Base-by-base conservation (phyloP, 2,329 filamentous ascomycete genomes). In the Metarhizium sp. region DNA sequence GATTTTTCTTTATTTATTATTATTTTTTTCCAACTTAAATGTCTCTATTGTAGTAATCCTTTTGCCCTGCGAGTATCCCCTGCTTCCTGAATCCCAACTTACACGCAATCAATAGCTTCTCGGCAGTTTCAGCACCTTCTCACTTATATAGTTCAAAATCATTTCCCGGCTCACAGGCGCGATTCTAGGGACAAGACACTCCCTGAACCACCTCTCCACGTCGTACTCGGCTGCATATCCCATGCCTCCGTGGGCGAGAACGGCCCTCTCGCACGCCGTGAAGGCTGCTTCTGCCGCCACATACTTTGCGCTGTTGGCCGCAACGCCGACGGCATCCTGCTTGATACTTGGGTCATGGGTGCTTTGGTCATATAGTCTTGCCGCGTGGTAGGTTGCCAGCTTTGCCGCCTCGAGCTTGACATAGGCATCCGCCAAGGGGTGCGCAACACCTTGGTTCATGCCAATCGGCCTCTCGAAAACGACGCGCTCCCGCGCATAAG, bases 141-240 rank as follows among this genome's bases (percentile, higher is more conserved):
- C 86, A 2, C 79, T 77, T 13, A 90, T 78, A 66, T 84, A 89
- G 60, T 89, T 90, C 73, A 88, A 72, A 53, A 90, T 87, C 87
- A 90, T 90, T 71, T 90, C 87, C 59, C 83, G 68, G 55, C 80
- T 84, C 0, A 87, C 77, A 0, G 83, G 84, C 10, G 84, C 82
- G 53, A 87, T 82, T 10, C 84, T 69, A 2, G 84, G 83, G 43
- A 87, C 79, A 56, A 86, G 73, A 53, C 80, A 81, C 65, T 86
- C 84, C n/a, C 84, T 70, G 56, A 86, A 73, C 69, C 81, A 86
- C 48, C 83, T 72, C 66, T 87, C 83, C 11, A 86, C 82, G 65
- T 86, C 80, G 63, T 84, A 86, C 63, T 84, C 81, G 43, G 75
- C 72, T 0, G 83, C 81, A 62, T 86, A 86, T 1, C 82, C 82